phyloP scores from a whole-genome alignment of 2,329 filamentous ascomycete genomes.

The Ceratocystis huliohia region DNA sequence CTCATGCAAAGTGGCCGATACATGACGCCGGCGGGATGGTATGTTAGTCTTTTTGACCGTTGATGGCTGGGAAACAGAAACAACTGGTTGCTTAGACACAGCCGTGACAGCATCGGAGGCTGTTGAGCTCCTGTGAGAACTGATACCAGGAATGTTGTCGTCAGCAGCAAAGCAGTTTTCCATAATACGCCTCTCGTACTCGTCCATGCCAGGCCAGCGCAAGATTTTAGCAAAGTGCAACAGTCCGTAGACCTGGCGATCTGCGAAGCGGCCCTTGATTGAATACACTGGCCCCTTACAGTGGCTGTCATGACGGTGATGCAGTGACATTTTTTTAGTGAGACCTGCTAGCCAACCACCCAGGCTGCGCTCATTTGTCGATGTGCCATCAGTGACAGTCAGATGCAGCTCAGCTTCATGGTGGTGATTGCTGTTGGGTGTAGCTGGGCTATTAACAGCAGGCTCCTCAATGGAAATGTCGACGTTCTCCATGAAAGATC shows the following conservation, averaged over 20 bases:
- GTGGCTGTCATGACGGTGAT: conserved; percentile 25
- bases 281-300: conserved; percentile 32
- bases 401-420: conserved; percentile 22
- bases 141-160: neutral
- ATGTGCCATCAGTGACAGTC: conserved; percentile 23
- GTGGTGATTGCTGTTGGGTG: neutral
- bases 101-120: neutral
- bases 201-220: conserved; percentile 49
- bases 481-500: conserved; percentile 57
- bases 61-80: conserved; percentile 4
- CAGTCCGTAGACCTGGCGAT: conserved; percentile 48
- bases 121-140: neutral
- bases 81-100: conserved; percentile 4
- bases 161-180: conserved; percentile 31
- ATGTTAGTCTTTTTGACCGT: conserved; percentile 9
- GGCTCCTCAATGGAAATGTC: conserved; percentile 38
- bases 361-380: conserved; percentile 17
- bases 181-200: conserved; percentile 37
- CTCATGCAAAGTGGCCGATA: conserved; percentile 45
- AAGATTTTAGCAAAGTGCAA: conserved; percentile 51
- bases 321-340: conserved; percentile 39
- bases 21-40: conserved; percentile 37
- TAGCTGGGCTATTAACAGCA: conserved; percentile 11
- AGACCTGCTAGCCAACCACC: conserved; percentile 45
- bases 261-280: conserved; percentile 43